phyloP scores from a whole-genome alignment of 805 yeast genomes.

The Pichia insulana region DNA sequence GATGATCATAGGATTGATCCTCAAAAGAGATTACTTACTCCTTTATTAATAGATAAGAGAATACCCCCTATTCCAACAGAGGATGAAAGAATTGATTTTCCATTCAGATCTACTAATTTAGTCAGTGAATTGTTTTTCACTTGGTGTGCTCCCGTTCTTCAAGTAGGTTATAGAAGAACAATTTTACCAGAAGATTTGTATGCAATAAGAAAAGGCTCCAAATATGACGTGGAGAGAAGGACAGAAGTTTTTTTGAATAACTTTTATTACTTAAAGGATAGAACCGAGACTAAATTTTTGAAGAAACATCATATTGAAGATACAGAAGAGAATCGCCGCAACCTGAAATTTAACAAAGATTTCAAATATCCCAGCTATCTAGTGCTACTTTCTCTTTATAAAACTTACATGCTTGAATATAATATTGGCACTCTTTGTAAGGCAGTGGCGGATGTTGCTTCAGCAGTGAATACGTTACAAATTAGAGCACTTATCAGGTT shows the following conservation, averaged over 20 bases:
- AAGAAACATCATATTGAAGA: constrained; percentile 25
- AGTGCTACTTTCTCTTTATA: constrained; percentile 39
- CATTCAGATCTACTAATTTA: constrained; percentile 31
- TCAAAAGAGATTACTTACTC: constrained; percentile 30
- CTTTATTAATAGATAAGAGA: constrained; percentile 21
- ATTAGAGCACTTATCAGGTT: constrained; percentile 56
- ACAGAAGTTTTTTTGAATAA: constrained; percentile 29
- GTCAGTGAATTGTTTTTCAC: constrained; percentile 42
- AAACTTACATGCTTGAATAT: constrained; percentile 42
- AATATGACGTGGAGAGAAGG: constrained; percentile 34
- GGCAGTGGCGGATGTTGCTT: constrained; percentile 37
- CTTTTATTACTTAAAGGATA: constrained; percentile 25
- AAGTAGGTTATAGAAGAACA: constrained; percentile 63
- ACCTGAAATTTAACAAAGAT: constrained; percentile 28
- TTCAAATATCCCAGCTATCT: constrained; percentile 36
- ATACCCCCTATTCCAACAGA: constrained; percentile 48
- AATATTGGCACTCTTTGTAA: constrained; percentile 33
- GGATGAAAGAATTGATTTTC: constrained; percentile 41
- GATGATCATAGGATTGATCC: constrained; percentile 21
- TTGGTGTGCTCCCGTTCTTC: constrained; percentile 62
- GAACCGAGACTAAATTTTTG: constrained; percentile 26
- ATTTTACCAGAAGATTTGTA: constrained; percentile 58
- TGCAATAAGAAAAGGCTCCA: constrained; percentile 30
- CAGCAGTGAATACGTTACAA: constrained; percentile 57
- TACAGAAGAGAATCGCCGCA: constrained; percentile 29